Percentiles rank a stretch among this genome's conserved stretches.
Evolutionary conservation across 2,329 filamentous ascomycete genomes (phyloP).

Genomic region (Venturia aucupariae): DNA sequence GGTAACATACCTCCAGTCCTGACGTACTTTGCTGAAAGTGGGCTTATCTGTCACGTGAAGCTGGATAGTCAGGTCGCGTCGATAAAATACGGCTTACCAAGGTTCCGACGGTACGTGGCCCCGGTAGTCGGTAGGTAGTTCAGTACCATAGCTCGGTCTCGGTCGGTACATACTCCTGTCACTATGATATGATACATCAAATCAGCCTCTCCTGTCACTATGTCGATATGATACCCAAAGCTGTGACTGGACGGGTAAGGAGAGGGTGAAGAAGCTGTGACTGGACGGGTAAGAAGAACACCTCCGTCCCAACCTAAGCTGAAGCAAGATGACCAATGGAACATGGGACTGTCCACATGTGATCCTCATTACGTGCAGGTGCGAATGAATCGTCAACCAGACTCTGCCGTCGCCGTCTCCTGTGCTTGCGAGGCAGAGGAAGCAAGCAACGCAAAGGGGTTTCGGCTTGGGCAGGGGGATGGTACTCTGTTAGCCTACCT

Average conservation of each 20-base stretch:
- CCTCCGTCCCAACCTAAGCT: constrained; percentile 1
- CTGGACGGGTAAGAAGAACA: too few relatives aligned
- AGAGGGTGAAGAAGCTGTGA: too few relatives aligned
- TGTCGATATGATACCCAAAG: background rate
- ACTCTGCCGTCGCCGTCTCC: background rate
- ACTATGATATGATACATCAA: background rate
- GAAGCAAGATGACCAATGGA: constrained; percentile 5
- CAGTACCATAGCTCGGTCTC: background rate
- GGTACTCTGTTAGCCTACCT: background rate
- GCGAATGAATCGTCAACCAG: background rate
- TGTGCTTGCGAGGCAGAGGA: background rate
- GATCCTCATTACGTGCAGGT: background rate
- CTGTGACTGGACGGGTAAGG: too few relatives aligned
- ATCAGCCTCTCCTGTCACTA: background rate
- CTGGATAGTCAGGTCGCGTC: background rate
- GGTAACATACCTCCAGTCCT: background rate
- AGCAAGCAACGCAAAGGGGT: background rate
- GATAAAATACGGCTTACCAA: background rate
- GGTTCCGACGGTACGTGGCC: background rate
- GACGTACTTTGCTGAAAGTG: background rate
- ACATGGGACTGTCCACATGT: constrained; percentile 3
- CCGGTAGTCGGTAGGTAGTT: background rate
- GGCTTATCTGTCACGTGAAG: too few relatives aligned
- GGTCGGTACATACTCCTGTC: background rate
- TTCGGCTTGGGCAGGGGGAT: background rate